Percentiles rank a stretch among this genome's conserved stretches.
phyloP scores from a whole-genome alignment of 1,284 basidiomycete species.

The Melampsora occidentalis region DNA sequence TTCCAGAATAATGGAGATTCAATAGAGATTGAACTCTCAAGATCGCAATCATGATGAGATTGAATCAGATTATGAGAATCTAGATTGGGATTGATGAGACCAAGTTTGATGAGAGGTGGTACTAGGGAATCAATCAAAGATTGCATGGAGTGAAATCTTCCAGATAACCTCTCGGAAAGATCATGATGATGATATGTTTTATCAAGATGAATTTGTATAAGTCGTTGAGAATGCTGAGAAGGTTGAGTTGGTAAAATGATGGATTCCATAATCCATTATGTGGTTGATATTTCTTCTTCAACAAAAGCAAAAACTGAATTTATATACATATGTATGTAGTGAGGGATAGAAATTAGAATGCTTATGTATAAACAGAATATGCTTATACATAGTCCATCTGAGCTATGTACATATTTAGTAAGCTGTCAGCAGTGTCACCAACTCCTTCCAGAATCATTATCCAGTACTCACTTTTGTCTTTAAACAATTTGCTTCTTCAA shows the following conservation, averaged over 20 bases:
- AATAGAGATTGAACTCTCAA: not conserved
- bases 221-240: not conserved
- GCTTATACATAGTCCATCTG: too few relatives aligned
- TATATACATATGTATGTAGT: too few relatives aligned
- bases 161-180: not conserved
- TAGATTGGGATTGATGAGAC: not conserved
- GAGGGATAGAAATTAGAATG: too few relatives aligned
- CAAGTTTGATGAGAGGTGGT: conserved; percentile 1
- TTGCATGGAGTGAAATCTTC: not conserved
- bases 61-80: not conserved
- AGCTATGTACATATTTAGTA: not conserved
- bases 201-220: not conserved
- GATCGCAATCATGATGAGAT: not conserved
- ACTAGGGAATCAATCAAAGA: not conserved
- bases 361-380: too few relatives aligned
- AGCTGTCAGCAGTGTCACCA: too few relatives aligned
- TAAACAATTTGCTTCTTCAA: not conserved
- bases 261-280: too few relatives aligned
- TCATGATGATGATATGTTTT: not conserved
- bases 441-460: too few relatives aligned
- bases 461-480: too few relatives aligned
- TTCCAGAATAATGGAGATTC: not conserved
- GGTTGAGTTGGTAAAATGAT: conserved; percentile 1
- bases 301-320: too few relatives aligned
- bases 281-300: too few relatives aligned